phyloP scores from a whole-genome alignment of 2,329 filamentous ascomycete genomes.

The Pestalotiopsis sp. region DNA sequence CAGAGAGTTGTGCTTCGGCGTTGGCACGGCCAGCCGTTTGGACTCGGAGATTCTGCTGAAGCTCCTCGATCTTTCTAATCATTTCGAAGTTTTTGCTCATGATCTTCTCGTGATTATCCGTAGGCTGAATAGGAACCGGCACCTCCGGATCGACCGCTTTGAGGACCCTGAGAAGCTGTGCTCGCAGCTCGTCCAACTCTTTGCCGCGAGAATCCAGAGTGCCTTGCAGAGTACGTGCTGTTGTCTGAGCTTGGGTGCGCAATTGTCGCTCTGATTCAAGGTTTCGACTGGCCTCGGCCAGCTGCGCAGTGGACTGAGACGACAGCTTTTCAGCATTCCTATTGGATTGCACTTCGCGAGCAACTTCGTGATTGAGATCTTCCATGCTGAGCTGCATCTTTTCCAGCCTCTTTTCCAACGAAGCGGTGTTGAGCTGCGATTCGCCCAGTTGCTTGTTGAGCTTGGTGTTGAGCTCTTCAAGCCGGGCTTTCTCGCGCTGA shows the following conservation, averaged over 20 bases:
- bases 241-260: slow-evolving; percentile 81
- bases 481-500: slow-evolving; percentile 79
- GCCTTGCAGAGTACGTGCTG: slow-evolving; percentile 77
- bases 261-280: slow-evolving; percentile 90
- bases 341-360: slow-evolving; percentile 85
- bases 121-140: slow-evolving; percentile 63
- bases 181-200: slow-evolving; percentile 79
- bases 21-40: slow-evolving; percentile 80
- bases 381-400: slow-evolving; percentile 87
- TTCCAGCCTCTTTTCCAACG: slow-evolving; percentile 91
- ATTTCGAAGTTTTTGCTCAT: slow-evolving; percentile 80
- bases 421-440: slow-evolving; percentile 78
- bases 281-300: slow-evolving; percentile 86
- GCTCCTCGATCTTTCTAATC: slow-evolving; percentile 81
- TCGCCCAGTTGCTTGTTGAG: slow-evolving; percentile 86
- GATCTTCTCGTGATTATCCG: slow-evolving; percentile 62
- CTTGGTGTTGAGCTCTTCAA: slow-evolving; percentile 81
- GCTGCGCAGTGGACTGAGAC: slow-evolving; percentile 77
- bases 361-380: slow-evolving; percentile 90
- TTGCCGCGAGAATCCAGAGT: slow-evolving; percentile 79
- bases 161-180: slow-evolving; percentile 79
- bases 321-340: slow-evolving; percentile 88
- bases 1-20: slow-evolving; percentile 80
- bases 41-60: slow-evolving; percentile 85
- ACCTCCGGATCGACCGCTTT: slow-evolving; percentile 83